phyloP scores from a whole-genome alignment of 352 stramenopile species.

The Peronosclerospora sorghi region DNA sequence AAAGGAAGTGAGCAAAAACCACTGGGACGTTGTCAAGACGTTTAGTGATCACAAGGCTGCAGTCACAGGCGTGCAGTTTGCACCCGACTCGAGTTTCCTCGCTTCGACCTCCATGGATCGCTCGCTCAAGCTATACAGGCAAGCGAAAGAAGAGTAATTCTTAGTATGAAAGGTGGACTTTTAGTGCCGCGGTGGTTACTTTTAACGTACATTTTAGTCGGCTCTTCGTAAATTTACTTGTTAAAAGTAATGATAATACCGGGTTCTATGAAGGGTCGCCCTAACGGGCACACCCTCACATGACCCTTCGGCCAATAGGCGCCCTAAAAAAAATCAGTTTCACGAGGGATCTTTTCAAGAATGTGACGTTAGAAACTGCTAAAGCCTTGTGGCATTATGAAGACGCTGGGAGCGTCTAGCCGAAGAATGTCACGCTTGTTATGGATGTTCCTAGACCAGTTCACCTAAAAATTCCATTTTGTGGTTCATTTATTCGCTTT shows the following conservation, averaged over 20 bases:
- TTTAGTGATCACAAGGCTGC: conserved; percentile 57
- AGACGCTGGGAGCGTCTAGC: conserved; percentile 62
- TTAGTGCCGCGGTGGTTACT: no score
- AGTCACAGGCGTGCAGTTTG: conserved; percentile 51
- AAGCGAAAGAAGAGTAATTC: no score
- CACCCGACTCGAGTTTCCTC: conserved; percentile 47
- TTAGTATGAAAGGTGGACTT: no score
- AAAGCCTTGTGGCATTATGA: conserved; percentile 82
- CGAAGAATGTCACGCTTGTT: conserved; percentile 71
- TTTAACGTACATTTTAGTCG: no score
- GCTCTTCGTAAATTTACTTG: no score
- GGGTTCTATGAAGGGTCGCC: no score
- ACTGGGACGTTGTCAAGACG: conserved; percentile 49
- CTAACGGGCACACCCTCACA: no score
- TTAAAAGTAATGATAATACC: no score
- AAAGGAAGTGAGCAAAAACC: conserved; percentile 53
- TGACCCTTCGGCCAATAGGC: no score
- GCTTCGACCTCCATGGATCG: conserved; percentile 67
- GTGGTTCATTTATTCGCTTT: no score
- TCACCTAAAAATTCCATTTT: conserved; percentile 17
- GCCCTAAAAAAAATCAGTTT: conserved; percentile 88
- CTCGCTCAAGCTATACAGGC: conserved; percentile 66
- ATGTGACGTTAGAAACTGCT: conserved; percentile 62
- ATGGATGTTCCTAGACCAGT: conserved; percentile 83
- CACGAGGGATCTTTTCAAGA: conserved; percentile 47